phyloP scores from a whole-genome alignment of 306 rosid genomes.

The Adenanthera pavonina region DNA sequence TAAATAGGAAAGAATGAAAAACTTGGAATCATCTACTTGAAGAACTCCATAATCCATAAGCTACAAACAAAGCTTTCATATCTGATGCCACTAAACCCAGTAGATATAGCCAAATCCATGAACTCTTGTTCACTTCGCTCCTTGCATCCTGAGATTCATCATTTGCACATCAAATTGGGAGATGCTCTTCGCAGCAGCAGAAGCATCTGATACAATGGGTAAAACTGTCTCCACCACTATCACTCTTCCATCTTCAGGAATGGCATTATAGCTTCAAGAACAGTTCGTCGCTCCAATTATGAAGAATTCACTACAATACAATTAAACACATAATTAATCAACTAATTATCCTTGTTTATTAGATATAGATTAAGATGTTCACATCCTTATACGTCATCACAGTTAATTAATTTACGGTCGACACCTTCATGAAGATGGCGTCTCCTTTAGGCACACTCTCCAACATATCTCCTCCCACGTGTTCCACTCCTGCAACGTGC shows the following conservation, averaged over 20 bases:
- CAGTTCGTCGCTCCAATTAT: background rate
- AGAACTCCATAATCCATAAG: slow-evolving; percentile 37
- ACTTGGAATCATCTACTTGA: background rate
- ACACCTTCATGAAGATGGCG: slow-evolving; percentile 57
- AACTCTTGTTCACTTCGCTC: slow-evolving; percentile 33
- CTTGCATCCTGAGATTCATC: slow-evolving; percentile 37
- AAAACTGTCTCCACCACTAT: slow-evolving; percentile 11
- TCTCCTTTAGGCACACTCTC: slow-evolving; percentile 52
- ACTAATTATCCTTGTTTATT: too few relatives aligned
- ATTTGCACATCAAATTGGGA: slow-evolving; percentile 16
- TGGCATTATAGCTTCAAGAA: slow-evolving; percentile 11
- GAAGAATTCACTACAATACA: slow-evolving; percentile 41
- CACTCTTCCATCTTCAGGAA: slow-evolving; percentile 37
- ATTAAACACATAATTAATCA: too few relatives aligned
- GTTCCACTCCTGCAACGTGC: slow-evolving; percentile 44
- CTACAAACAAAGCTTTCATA: slow-evolving; percentile 17
- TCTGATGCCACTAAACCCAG: slow-evolving; percentile 34
- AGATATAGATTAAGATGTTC: too few relatives aligned
- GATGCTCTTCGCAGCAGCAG: background rate
- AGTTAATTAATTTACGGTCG: too few relatives aligned
- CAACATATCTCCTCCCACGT: slow-evolving; percentile 62
- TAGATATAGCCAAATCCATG: slow-evolving; percentile 14
- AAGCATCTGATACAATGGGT: background rate
- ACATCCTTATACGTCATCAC: too few relatives aligned
- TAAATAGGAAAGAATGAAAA: too few relatives aligned